Conservation (phyloP, 2,329 filamentous ascomycete genomes). For the Phoma sp. region DNA sequence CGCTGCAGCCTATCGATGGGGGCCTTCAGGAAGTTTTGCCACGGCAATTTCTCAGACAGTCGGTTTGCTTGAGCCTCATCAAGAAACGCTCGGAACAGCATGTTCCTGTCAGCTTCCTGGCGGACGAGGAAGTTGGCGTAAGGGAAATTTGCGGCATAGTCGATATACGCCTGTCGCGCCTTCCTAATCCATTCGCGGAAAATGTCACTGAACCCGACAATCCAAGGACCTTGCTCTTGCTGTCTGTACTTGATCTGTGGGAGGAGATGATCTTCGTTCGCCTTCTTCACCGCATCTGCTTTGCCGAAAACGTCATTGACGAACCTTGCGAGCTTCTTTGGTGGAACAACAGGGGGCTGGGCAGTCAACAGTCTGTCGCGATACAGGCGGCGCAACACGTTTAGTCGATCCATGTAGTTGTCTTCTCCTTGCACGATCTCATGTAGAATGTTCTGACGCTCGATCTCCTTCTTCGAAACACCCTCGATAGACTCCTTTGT, state of each 20-base stretch:
- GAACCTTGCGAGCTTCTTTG: conserved; percentile 80
- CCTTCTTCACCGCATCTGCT: conserved; percentile 83
- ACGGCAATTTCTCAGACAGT: conserved; percentile 80
- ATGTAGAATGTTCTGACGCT: conserved; percentile 91
- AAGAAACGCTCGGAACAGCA: conserved; percentile 84
- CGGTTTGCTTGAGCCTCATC: conserved; percentile 80
- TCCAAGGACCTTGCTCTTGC: conserved; percentile 94
- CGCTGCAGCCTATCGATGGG: conserved; percentile 92
- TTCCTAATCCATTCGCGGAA: conserved; percentile 99
- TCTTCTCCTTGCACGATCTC: conserved; percentile 96
- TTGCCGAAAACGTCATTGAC: conserved; percentile 87
- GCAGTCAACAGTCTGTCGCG: conserved; percentile 76
- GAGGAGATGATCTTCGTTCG: conserved; percentile 90
- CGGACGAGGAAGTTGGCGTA: conserved; percentile 82
- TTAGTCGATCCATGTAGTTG: conserved; percentile 84
- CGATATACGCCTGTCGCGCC: conserved; percentile 84
- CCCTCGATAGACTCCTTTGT: conserved; percentile 76
- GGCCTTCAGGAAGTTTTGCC: conserved; percentile 92
- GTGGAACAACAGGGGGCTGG: conserved; percentile 80
- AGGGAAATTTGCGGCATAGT: conserved; percentile 88
- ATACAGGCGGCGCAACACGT: conserved; percentile 84
- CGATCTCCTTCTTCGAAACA: conserved; percentile 83
- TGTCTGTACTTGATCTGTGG: conserved; percentile 96
- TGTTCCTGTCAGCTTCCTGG: conserved; percentile 81
- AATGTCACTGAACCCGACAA: conserved; percentile 92